These are phyloP conservation scores for Pyracantha coccinea DNA, from an alignment of 331 rosid species.

Conservation along the genomic window DNA sequence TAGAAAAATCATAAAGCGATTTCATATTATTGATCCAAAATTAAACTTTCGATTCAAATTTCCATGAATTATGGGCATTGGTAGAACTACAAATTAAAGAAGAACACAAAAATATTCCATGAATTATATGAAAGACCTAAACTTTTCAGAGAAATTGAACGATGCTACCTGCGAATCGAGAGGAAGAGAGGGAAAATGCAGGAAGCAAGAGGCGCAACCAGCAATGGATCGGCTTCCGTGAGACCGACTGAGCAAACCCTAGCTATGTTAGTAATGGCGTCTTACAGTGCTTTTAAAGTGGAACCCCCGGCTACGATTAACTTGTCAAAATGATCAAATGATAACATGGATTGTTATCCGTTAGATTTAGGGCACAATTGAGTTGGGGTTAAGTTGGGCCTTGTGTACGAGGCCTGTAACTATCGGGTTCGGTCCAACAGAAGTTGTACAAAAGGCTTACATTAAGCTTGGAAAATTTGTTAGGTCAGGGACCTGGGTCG, in stretches of 20 bases:
- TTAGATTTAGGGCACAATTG: background rate
- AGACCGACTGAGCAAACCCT: background rate
- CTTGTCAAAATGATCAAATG: background rate
- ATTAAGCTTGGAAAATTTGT: too few relatives aligned
- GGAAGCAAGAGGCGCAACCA: background rate
- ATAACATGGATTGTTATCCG: background rate
- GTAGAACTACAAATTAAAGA: background rate
- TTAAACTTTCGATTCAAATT: background rate
- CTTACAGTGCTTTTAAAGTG: background rate
- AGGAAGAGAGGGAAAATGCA: background rate
- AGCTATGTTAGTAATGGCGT: accelerated
- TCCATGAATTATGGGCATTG: background rate
- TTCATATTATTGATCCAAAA: background rate
- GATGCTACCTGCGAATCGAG: constrained; percentile 7
- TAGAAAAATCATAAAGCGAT: background rate
- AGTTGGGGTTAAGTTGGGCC: background rate
- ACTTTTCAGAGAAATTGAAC: background rate
- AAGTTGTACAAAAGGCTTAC: too few relatives aligned
- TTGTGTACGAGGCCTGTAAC: background rate
- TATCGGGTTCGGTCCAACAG: background rate
- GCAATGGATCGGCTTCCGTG: background rate
- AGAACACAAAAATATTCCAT: background rate
- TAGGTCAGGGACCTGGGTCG: background rate
- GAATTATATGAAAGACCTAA: background rate
- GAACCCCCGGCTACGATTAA: constrained; percentile 8